Evolutionary conservation across 1,284 basidiomycete species (phyloP).

Genomic region (Ganoderma meredithae): DNA sequence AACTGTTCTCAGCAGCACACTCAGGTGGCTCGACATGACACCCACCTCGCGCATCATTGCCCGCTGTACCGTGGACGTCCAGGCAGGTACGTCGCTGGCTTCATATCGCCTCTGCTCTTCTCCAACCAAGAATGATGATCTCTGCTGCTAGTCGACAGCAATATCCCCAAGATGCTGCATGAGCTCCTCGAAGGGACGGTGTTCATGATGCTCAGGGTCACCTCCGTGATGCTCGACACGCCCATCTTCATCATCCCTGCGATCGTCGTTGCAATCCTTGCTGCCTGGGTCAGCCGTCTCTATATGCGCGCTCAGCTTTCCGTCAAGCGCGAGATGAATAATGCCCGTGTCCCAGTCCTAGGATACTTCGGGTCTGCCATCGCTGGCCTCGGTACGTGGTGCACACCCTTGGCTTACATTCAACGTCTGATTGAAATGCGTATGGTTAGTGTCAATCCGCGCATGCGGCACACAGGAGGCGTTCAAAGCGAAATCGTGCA

Average conservation of each 20-base stretch:
- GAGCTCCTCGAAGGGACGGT: constrained; percentile 35
- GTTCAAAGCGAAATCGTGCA: constrained; percentile 53
- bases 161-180: constrained; percentile 41
- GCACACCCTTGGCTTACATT: constrained; percentile 48
- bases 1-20: constrained; percentile 59
- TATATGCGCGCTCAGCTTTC: constrained; percentile 78
- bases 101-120: no score
- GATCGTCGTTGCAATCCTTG: constrained; percentile 50
- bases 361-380: constrained; percentile 76
- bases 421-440: no score
- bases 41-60: constrained; percentile 63
- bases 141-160: neutral
- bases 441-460: constrained; percentile 61
- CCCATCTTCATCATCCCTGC: constrained; percentile 52
- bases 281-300: constrained; percentile 54
- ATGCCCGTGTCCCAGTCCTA: constrained; percentile 70
- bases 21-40: constrained; percentile 48
- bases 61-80: constrained; percentile 67
- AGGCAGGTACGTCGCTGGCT: constrained; percentile 20
- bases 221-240: constrained; percentile 47
- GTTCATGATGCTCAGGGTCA: constrained; percentile 38
- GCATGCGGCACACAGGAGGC: constrained; percentile 60
- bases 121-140: neutral
- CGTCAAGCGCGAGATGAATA: constrained; percentile 79
- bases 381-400: constrained; percentile 60